Base-by-base conservation (phyloP, 1,284 basidiomycete genomes). In the Ceratobasidium sp. region DNA sequence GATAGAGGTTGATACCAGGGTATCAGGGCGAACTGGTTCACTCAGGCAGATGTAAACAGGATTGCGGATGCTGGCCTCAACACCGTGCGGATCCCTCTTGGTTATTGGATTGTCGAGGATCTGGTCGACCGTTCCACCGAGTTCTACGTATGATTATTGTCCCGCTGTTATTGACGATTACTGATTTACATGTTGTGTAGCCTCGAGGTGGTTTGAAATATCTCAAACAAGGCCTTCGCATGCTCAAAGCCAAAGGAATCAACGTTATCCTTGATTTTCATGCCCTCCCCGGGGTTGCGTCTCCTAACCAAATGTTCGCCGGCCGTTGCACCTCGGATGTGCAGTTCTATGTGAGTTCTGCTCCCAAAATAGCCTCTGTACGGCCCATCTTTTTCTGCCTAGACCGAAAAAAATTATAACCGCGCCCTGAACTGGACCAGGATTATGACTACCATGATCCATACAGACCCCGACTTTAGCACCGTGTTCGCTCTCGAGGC, bases 91-190 rank as follows among this genome's bases (percentile, higher is more conserved):
- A 87, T 94, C 81, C 93, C 93, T 0, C 88, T 94, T 30, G 93
- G 93, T 0, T 95, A 91, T 82, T 95, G 93, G 93, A 91, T 94
- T 64, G 85, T 94, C 18, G 93, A 94, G 82, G 86, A 85, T 6
- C 85, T 94, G 6, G 93, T 94, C 0, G 82, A 93, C 81, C 87
- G 90, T 3, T 82, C 82, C 0, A 86, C 84, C 1, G 93, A 94
- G 81, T 88, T 86, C 64, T 94, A 88, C 81, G 93, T 92, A 77
- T 67, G 88, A 80, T 8, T 35, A n/a, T 23, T 46, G 5, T 41
- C 38, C 38, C 10, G 38, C 38, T 30, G 23, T 76, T 1, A 20
- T 41, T 48, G 18, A 16, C 5, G 38, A n/a, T 65, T 18, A 8
- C 27, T 20, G 10, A 16, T 33, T 20, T 41, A 48, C 27, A 10